Conservation (phyloP, 805 yeast genomes). For the Scheffersomyces stipitis region DNA sequence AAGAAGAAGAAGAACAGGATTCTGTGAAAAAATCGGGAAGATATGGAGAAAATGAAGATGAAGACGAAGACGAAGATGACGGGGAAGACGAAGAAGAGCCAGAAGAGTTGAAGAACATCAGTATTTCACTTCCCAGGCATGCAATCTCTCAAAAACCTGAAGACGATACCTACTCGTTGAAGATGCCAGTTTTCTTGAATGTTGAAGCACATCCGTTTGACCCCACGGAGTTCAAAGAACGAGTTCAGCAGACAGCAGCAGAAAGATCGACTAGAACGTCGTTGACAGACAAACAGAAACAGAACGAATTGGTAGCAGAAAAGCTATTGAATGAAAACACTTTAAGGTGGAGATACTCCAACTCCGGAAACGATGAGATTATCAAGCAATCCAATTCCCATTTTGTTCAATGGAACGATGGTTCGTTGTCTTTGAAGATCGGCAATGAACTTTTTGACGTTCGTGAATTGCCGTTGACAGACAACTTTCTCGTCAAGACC, state of each 20-base stretch:
- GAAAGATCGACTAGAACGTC: conserved; percentile 23
- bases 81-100: conserved; percentile 36
- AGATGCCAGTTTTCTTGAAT: conserved; percentile 78
- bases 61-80: conserved; percentile 26
- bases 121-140: conserved; percentile 49
- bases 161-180: conserved; percentile 47
- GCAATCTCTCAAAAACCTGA: conserved; percentile 38
- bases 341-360: conserved; percentile 90
- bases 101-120: conserved; percentile 33
- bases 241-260: conserved; percentile 39
- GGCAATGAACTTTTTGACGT: conserved; percentile 89
- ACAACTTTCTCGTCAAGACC: conserved; percentile 69
- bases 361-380: conserved; percentile 67
- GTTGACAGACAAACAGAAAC: conserved; percentile 44
- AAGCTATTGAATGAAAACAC: conserved; percentile 78
- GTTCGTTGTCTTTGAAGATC: conserved; percentile 77
- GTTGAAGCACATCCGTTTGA: conserved; percentile 89
- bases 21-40: not conserved
- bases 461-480: conserved; percentile 59
- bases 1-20: conserved; percentile 14
- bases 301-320: conserved; percentile 52
- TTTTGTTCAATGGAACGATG: conserved; percentile 93
- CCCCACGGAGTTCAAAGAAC: conserved; percentile 60
- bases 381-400: conserved; percentile 87
- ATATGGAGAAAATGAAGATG: conserved; percentile 10